Conservation (phyloP, 306 rosid species). For the Nissolia schottii region DNA sequence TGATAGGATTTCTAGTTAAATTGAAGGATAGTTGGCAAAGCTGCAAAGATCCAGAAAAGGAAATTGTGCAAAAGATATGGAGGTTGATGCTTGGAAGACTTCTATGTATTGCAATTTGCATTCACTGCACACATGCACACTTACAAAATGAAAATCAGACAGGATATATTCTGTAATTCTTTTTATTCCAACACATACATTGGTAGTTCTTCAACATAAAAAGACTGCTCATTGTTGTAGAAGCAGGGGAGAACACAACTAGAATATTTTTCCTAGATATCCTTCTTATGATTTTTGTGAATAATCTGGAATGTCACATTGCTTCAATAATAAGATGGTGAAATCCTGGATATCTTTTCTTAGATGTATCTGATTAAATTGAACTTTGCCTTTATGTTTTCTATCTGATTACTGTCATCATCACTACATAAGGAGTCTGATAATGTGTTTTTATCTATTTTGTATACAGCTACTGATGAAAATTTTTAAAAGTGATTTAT, state of each 20-base stretch:
- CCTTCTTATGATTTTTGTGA: slow-evolving; percentile 2
- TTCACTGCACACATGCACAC: neutral
- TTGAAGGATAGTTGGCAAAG: slow-evolving; percentile 64
- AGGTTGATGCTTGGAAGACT: slow-evolving; percentile 48
- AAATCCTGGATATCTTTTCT: slow-evolving; percentile 8
- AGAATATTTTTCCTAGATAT: neutral
- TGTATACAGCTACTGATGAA: neutral
- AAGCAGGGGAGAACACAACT: slow-evolving; percentile 12
- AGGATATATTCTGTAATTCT: neutral
- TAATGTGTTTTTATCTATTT: neutral
- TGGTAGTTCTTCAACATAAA: slow-evolving; percentile 2
- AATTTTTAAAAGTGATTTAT: neutral
- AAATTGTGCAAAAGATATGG: slow-evolving; percentile 54
- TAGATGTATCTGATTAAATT: slow-evolving; percentile 5
- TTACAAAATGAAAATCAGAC: neutral
- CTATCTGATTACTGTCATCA: slow-evolving; percentile 5
- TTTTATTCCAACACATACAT: neutral
- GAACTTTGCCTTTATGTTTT: slow-evolving; percentile 6
- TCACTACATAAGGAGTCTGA: neutral
- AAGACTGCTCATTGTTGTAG: slow-evolving; percentile 1
- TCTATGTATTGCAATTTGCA: slow-evolving; percentile 6
- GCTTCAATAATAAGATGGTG: neutral
- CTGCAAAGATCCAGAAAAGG: slow-evolving; percentile 77
- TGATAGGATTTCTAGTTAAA: slow-evolving; percentile 60
- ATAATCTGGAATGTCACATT: slow-evolving; percentile 7